Evolutionary conservation across 2,329 filamentous ascomycete species (phyloP), one percentile per base, ranked within the genome.

Genomic region (Fusarium illudens): DNA sequence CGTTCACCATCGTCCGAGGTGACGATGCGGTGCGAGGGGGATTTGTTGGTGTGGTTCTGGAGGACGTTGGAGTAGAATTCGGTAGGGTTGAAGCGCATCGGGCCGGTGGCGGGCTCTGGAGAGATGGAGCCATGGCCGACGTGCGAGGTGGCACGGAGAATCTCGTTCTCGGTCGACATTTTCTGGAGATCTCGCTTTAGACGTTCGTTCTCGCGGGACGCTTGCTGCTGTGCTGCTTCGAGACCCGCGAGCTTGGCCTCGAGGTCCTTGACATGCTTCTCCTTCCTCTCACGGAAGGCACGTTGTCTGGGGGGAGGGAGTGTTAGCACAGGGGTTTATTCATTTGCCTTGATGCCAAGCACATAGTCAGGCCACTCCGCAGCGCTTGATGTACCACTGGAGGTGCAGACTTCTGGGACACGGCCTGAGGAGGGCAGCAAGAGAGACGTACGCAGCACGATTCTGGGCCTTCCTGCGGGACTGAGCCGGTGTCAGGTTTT

Each of bases 241-340:
- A 97, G 88, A 50, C 84, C 85, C 51, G 88, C 90, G 27, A 98
- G 89, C 77, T 97, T 96, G 60, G 89, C 87, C 80, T 98, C 94
- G 22, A 98, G 89, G 64, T 98, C 94, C 78, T 94, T 94, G 66
- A 98, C 94, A 75, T 97, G 94, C 60, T 90, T 91, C 78, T 98
- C 95, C 79, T 98, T 98, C 71, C 95, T 91, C 80, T 98, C 95
- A 64, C 95, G 93, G 79, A 98, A 98, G 30, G 96, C 95, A 73
- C 95, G 91, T 85, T 98, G 96, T 49, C 95, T 97, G 67, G 27
- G 33, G 17, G 22, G 48, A 34, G 9, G 13, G 44, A 15, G 36
- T 56, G 67, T 75, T 63, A 74, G 68, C 52, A 39, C 51, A 11
- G 17, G 39, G 42, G 13, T 12, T 39, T 15, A 12, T 22, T n/a